Evolutionary conservation across 176 grass and related monocot genomes (phyloP), one percentile per base, ranked within the genome.

Genomic region (Rhynchospora breviuscula): DNA sequence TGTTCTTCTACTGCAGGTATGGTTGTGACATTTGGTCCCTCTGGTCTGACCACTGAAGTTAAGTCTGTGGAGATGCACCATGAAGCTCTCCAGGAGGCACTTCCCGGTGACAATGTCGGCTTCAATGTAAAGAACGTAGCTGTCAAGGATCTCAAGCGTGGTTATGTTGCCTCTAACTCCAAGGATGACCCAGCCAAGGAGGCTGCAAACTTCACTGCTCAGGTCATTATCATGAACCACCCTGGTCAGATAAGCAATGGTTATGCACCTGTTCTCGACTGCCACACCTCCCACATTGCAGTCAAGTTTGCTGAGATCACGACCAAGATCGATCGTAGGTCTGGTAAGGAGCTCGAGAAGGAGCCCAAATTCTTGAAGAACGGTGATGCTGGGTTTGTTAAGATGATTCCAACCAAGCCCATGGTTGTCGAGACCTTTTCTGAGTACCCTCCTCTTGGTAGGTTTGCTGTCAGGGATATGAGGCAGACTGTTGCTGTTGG

Each of bases 41-140:
- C 83, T 45, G 83, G 83, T 45, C 49, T 85, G 45, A 85, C 83
- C 47, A 73, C 83, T 25, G 83, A 85, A 52, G 83, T 85, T 15
- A 85, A 85, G 83, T 85, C 83, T 48, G 83, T 85, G 8, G 83
- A 85, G 51, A 85, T 85, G 83, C 83, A 85, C 66, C 83, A 85
- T 0, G 83, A 85, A 52, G 83, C 83, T 26, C 43, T 85, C 8
- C 53, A 8, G 15, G 64, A 85, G 44, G 83, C 83, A 29, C 40
- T 81, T 7, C 79, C 79, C 15, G 79, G 79, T 81, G 79, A 81
- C 79, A 81, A 81, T 7, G 79, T 85, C 2, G 83, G 83, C 15
- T 85, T 85, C 83, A 85, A 85, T 0, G 83, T 85, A 18, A 73
- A 85, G 52, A 85, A 85, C 4, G 83, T 85, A 8, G 83, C 83